Base-by-base conservation (phyloP, 2,329 filamentous ascomycete genomes). In the Cercospora sesami region DNA sequence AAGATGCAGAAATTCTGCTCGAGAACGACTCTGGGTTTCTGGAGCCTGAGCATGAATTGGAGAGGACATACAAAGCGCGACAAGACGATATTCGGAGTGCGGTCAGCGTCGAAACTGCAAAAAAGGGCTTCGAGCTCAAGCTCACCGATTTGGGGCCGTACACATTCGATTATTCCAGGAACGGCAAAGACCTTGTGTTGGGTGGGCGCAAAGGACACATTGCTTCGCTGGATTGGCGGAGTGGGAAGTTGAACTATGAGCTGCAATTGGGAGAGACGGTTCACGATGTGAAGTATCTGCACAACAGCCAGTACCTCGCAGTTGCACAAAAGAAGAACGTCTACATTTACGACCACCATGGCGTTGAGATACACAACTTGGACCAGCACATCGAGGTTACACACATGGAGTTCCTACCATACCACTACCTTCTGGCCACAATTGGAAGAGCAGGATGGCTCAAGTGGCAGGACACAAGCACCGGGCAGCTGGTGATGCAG, bases 251-350 rank as follows among this genome's bases (percentile, higher is more conserved):
- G 68, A 92, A 92, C 6, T 97, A 93, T 78, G 95, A 99, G 79
- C 76, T 98, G 71, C 93, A 99, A 78, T 84, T 99, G 70, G 89
- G 90, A 61, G 95, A 99, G 83, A 98, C 93, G 0, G 86, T 98
- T 12, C 86, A 94, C 63, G 94, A 97, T 80, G 90, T 91, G 28
- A 90, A 90, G 77, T 99, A 93, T 91, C 85, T 98, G 75, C 93
- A 97, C 81, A 97, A 97, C 79, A 94, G 95, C 79, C 93, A 97
- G 78, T 91, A 89, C 81, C 97, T 98, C 81, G 94, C 94, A 0
- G 93, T 97, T 12, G 93, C 95, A 55, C 94, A 99, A 81, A 97
- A 97, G 84, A 95, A 94, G 81, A 91, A 95, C 74, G 92, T 95
- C 71, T 99, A 97, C 82, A 97, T 99, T 72, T 99, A 99, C 83